Conservation (phyloP, 345 rosid genomes). For the Eucalyptus caleyi region DNA sequence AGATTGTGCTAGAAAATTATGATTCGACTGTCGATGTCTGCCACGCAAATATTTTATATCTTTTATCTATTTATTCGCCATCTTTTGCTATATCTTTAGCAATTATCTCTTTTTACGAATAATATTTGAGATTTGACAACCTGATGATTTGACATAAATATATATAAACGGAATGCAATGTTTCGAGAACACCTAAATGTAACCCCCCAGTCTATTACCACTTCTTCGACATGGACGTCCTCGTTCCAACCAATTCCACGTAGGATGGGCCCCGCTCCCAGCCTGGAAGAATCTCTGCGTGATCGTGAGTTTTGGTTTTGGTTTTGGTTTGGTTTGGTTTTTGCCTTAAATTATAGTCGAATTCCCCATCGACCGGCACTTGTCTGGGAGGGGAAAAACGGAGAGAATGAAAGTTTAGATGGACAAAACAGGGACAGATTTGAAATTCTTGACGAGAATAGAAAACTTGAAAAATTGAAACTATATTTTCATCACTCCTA, state of each 20-base stretch:
- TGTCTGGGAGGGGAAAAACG: background rate
- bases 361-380: background rate
- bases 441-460: background rate
- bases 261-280: background rate
- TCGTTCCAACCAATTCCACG: background rate
- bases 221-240: background rate
- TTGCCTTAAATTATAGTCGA: background rate
- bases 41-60: background rate
- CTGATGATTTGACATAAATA: background rate
- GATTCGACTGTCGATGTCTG: background rate
- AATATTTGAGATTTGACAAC: background rate
- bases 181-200: background rate
- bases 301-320: background rate
- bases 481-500: background rate
- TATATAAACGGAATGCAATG: background rate
- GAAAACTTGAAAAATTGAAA: background rate
- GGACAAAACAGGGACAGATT: background rate
- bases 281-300: slow-evolving; percentile 1
- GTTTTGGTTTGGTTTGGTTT: background rate
- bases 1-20: background rate
- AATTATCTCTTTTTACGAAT: background rate
- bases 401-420: background rate
- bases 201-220: background rate
- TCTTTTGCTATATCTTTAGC: background rate
- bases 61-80: background rate